Percentiles rank a stretch among this genome's conserved stretches.
phyloP scores from a whole-genome alignment of 2,329 filamentous ascomycete genomes.

The Chlorencoelia australis region DNA sequence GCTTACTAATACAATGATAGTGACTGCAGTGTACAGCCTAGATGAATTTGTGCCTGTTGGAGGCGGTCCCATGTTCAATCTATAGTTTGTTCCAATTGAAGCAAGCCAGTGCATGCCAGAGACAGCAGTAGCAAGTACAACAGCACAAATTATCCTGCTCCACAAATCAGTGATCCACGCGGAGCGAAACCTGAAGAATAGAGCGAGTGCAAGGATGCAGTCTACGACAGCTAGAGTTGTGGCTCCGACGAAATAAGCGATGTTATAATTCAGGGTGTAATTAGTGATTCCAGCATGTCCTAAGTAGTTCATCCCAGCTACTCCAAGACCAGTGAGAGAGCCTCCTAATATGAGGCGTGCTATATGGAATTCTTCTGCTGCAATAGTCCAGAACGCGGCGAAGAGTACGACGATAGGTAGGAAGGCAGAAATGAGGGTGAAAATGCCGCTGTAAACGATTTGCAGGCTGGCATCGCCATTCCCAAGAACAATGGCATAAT shows the following conservation, averaged over 20 bases:
- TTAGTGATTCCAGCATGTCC: constrained; percentile 74
- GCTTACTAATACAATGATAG: constrained; percentile 17
- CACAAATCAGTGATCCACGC: constrained; percentile 71
- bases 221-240: constrained; percentile 63
- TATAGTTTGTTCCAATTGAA: constrained; percentile 58
- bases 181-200: constrained; percentile 72
- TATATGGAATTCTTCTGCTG: constrained; percentile 47
- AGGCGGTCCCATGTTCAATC: constrained; percentile 38
- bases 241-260: constrained; percentile 47
- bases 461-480: constrained; percentile 52
- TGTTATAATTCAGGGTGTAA: constrained; percentile 57
- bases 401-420: constrained; percentile 67
- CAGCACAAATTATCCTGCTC: constrained; percentile 57
- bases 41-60: constrained; percentile 1
- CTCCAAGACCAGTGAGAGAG: constrained; percentile 58
- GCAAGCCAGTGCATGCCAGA: constrained; percentile 85
- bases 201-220: constrained; percentile 53
- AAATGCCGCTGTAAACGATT: constrained; percentile 62
- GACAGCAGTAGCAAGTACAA: constrained; percentile 61
- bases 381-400: constrained; percentile 62
- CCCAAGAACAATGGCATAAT: constrained; percentile 64
- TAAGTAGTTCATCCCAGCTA: constrained; percentile 79
- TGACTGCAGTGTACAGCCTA: constrained; percentile 7
- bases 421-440: constrained; percentile 69
- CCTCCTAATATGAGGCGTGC: constrained; percentile 53